phyloP scores from a whole-genome alignment of 371 early-diverging fungal genomes.

The Cokeromyces recurvatus region DNA sequence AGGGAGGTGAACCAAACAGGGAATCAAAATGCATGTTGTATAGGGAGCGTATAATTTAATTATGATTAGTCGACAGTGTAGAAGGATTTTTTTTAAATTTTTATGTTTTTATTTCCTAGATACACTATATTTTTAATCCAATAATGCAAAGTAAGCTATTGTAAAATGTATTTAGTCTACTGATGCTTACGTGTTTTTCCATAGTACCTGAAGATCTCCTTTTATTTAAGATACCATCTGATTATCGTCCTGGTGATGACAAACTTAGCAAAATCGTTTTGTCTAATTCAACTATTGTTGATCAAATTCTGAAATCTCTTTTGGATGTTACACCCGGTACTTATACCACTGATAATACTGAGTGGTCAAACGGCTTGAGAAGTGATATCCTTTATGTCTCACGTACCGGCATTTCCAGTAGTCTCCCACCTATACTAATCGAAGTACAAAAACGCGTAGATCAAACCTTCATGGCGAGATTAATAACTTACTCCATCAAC shows the following conservation, averaged over 20 bases:
- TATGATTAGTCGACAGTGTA: no score
- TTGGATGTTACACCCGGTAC: not conserved
- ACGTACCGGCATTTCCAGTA: not conserved
- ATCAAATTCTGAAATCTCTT: not conserved
- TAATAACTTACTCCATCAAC: not conserved
- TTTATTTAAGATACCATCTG: constrained; percentile 1
- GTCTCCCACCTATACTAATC: constrained; percentile 5
- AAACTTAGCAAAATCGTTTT: constrained; percentile 2
- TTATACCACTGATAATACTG: constrained; percentile 1
- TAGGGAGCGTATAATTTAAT: no score
- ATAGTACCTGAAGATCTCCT: constrained; percentile 4
- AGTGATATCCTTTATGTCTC: constrained; percentile 2
- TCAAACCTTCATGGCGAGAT: constrained; percentile 1
- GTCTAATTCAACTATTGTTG: constrained; percentile 1
- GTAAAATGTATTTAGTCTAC: not conserved
- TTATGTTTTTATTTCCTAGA: not conserved
- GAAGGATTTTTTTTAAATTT: no score
- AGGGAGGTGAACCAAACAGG: no score
- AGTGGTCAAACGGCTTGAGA: not conserved
- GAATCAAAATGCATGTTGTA: no score
- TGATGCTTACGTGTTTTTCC: constrained; percentile 2
- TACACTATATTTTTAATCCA: not conserved
- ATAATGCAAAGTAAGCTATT: constrained; percentile 2
- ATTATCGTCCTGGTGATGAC: constrained; percentile 2
- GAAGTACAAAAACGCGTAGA: constrained; percentile 5